Base-by-base conservation (phyloP, 306 rosid genomes). In the Citrullus colocynthis region DNA sequence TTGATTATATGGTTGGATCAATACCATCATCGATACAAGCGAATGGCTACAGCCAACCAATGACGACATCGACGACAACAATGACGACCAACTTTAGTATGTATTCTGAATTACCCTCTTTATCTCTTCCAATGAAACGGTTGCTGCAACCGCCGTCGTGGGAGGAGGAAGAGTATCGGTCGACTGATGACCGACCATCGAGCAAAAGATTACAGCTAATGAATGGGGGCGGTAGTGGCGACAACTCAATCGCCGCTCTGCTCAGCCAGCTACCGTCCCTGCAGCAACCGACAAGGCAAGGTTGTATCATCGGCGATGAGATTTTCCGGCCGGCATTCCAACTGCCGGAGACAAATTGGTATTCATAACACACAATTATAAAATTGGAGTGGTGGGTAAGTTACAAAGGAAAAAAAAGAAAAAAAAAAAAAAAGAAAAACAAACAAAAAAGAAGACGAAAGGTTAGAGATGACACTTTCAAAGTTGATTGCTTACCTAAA, bases 281-380 rank as follows among this genome's bases (percentile, higher is more conserved):
- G 82, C 83, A 41, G 34, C 74, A 69, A 11, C 75, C 7, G 20
- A 70, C 56, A 42, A 11, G 87, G 83, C 78, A 90, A 77, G 96
- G 90, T 14, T 85, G 85, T 37, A 71, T 74, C 13, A 12, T 64
- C 3, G 79, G 66, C 5, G 90, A 88, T 20, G 86, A 89, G 8
- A 34, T 86, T 5, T 81, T 83, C 63, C 81, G 85, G 62, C 61
- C 82, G 30, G 83, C 91, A 4, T 85, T 81, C 57, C 89, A 84
- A 64, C 82, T 88, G 42, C 80, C 86, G 24, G 97, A 90, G 9
- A 89, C 86, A 86, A 89, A 94, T 76, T 94, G 98, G 98, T 90
- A 84, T 80, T 76, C 91, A 77, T 89, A 87, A 62, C 52, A 69
- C 17, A 42, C 17, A 63, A 2, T 62, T 82, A 72, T 4, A 10